These are phyloP conservation scores for Chamaenerion angustifolium DNA, from an alignment of 345 rosid species.

Conservation along the genomic window DNA sequence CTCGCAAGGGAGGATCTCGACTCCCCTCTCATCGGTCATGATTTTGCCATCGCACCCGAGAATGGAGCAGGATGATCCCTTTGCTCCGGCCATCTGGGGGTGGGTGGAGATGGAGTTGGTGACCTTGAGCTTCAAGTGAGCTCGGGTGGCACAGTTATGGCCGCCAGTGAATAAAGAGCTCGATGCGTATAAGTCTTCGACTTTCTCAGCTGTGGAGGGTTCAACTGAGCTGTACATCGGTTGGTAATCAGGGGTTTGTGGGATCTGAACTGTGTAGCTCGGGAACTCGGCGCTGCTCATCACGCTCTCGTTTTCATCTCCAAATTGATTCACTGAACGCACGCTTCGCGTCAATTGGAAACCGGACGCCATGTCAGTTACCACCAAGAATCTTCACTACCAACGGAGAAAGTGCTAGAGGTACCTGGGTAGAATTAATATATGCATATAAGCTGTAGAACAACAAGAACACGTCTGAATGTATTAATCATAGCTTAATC, in stretches of 20 bases:
- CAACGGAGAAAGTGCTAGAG: background rate
- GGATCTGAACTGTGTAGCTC: slow-evolving; percentile 14
- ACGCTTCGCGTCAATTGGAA: slow-evolving; percentile 9
- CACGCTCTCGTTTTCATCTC: slow-evolving; percentile 2
- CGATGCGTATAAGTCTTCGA: slow-evolving; percentile 15
- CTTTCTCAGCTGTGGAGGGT: slow-evolving; percentile 11
- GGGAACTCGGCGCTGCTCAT: slow-evolving; percentile 9
- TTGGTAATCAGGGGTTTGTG: slow-evolving; percentile 11
- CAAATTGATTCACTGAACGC: slow-evolving; percentile 5
- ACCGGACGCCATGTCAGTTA: slow-evolving; percentile 5
- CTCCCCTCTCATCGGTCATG: slow-evolving; percentile 16
- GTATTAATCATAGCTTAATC: no score
- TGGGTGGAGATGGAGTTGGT: slow-evolving; percentile 11
- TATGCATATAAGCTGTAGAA: background rate
- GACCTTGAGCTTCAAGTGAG: slow-evolving; percentile 13
- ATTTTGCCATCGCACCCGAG: slow-evolving; percentile 19
- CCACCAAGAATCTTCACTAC: background rate
- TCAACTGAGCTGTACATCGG: slow-evolving; percentile 11
- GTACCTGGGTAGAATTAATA: slow-evolving; percentile 1
- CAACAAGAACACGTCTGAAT: background rate
- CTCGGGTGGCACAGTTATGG: slow-evolving; percentile 7
- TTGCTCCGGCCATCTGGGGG: slow-evolving; percentile 9
- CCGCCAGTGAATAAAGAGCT: slow-evolving; percentile 16
- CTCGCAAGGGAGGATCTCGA: slow-evolving; percentile 13
- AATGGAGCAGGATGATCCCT: slow-evolving; percentile 12